These are phyloP conservation scores for Akebia trifoliata DNA, from an alignment of 164 flowering plant genomes.

Conservation along the genomic window DNA sequence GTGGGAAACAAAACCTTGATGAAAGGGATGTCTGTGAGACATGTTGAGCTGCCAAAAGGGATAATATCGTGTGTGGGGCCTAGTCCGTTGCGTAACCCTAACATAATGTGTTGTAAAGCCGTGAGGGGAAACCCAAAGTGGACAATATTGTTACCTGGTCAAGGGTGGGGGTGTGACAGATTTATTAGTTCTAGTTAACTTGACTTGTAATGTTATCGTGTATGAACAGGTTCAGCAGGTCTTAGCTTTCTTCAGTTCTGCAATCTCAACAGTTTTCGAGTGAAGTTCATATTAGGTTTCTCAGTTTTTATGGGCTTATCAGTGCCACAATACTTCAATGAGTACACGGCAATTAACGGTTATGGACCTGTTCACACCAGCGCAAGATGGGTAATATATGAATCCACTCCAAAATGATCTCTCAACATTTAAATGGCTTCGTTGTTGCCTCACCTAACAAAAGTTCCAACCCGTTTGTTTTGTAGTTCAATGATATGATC, in stretches of 20 bases:
- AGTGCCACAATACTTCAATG: too few species aligned
- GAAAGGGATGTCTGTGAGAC: too few species aligned
- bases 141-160: too few species aligned
- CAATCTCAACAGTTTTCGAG: constrained; percentile 85
- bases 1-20: too few species aligned
- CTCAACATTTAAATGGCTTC: neutral
- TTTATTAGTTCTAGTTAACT: neutral
- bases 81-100: too few species aligned
- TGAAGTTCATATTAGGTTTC: constrained; percentile 76
- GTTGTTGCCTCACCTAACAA: constrained; percentile 3
- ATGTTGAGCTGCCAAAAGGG: too few species aligned
- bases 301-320: constrained; percentile 80
- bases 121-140: too few species aligned
- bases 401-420: neutral
- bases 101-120: too few species aligned
- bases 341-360: constrained; percentile 63
- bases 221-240: constrained; percentile 65
- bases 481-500: constrained; percentile 84
- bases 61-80: too few species aligned
- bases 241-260: constrained; percentile 88
- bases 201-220: constrained; percentile 1
- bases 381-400: constrained; percentile 76
- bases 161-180: too few species aligned
- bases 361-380: constrained; percentile 84
- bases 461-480: neutral